A percentile compares a stretch with the other conserved stretches of the same genome.
These are phyloP conservation scores for Tricholomella constricta DNA, from an alignment of 768 basidiomycete genomes.

Conservation along the genomic window DNA sequence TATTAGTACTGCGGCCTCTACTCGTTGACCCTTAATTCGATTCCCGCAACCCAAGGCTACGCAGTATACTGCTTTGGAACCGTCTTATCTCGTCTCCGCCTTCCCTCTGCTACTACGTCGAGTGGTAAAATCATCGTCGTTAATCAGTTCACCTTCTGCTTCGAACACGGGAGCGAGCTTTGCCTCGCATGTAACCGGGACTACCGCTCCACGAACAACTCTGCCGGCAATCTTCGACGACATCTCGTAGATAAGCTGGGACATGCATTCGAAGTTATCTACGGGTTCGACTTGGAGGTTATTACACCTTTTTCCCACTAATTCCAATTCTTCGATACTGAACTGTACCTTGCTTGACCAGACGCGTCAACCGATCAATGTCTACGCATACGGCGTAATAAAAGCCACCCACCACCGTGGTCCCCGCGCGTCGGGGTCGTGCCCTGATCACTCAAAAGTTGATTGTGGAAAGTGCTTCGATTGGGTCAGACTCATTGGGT, in stretches of 20 bases:
- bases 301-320: neutral
- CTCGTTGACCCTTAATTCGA: neutral
- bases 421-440: slow-evolving; percentile 15
- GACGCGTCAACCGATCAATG: slow-evolving; percentile 10
- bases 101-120: neutral
- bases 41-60: neutral
- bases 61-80: neutral
- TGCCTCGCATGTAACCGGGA: slow-evolving; percentile 13
- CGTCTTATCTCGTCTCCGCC: neutral
- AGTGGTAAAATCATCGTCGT: slow-evolving; percentile 16
- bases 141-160: slow-evolving; percentile 17
- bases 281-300: slow-evolving; percentile 13
- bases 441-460: slow-evolving; percentile 13
- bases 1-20: neutral
- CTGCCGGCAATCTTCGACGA: neutral
- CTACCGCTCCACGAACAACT: slow-evolving; percentile 14
- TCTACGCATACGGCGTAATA: slow-evolving; percentile 16
- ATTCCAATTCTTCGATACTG: neutral
- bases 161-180: slow-evolving; percentile 16
- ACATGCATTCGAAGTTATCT: slow-evolving; percentile 5
- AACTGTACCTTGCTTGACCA: neutral
- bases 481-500: slow-evolving; percentile 14
- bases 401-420: slow-evolving; percentile 16
- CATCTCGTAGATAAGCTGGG: slow-evolving; percentile 11
- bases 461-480: slow-evolving; percentile 17